phyloP scores from a whole-genome alignment of 129 eudicot genomes.

The Ambrosia artemisiifolia region DNA sequence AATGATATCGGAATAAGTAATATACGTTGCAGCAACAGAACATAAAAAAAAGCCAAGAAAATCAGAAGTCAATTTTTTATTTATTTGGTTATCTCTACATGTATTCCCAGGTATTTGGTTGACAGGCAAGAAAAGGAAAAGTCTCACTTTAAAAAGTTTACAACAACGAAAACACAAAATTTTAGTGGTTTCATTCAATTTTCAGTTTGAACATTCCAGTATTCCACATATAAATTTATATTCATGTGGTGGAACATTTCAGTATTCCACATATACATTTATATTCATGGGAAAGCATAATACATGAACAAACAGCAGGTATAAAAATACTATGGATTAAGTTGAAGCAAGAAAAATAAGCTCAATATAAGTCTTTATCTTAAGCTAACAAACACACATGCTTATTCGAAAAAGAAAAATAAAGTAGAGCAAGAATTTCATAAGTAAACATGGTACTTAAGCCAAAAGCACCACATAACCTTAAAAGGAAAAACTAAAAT shows the following conservation, averaged over 20 bases:
- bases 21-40: neutral
- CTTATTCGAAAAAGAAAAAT: neutral
- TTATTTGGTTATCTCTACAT: neutral
- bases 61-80: slow-evolving; percentile 1
- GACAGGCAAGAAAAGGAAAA: neutral
- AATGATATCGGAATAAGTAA: neutral
- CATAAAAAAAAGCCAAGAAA: slow-evolving; percentile 15
- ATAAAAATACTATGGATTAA: neutral
- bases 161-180: neutral
- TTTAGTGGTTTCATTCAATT: neutral
- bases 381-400: slow-evolving; percentile 2
- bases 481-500: slow-evolving; percentile 10
- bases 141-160: neutral
- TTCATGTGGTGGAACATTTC: neutral
- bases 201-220: neutral
- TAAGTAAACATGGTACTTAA: neutral
- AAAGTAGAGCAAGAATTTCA: neutral
- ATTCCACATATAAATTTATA: neutral
- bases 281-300: neutral
- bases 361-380: neutral
- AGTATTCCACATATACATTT: neutral
- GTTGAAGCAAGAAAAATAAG: neutral
- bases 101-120: slow-evolving; percentile 4
- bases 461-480: neutral
- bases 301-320: neutral